Percentiles rank a stretch among this genome's conserved stretches.
These are phyloP conservation scores for Cyclocybe cylindracea DNA, from an alignment of 768 basidiomycete genomes.

Conservation along the genomic window DNA sequence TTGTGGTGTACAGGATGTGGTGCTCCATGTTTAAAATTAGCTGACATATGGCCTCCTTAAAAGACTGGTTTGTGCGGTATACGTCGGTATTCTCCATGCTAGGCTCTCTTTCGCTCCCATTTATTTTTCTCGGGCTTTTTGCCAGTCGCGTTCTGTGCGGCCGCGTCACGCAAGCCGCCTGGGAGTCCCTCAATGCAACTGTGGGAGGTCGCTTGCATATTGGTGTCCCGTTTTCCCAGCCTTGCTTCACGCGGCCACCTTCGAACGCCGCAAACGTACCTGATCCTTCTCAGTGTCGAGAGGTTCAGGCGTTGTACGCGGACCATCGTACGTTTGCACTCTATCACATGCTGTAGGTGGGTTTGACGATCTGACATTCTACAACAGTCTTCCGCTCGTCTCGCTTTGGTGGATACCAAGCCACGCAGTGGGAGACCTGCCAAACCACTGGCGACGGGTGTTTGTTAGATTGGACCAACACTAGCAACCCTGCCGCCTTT, in stretches of 20 bases:
- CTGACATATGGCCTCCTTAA: too few species aligned
- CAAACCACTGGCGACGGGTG: constrained; percentile 32
- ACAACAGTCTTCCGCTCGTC: constrained; percentile 14
- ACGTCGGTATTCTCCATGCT: too few species aligned
- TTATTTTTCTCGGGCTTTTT: too few species aligned
- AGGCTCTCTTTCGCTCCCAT: too few species aligned
- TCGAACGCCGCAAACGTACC: background rate
- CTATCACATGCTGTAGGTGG: background rate
- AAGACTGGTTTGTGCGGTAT: too few species aligned
- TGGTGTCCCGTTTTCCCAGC: constrained; percentile 10
- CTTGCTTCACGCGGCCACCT: constrained; percentile 11
- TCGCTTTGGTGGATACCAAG: constrained; percentile 17
- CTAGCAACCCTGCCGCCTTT: constrained; percentile 20
- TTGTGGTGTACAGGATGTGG: too few species aligned
- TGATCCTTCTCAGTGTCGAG: constrained; percentile 5
- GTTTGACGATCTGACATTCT: background rate
- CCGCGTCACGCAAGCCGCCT: background rate
- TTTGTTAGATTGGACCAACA: constrained; percentile 29
- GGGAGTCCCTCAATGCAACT: constrained; percentile 11
- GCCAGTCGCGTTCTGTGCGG: too few species aligned
- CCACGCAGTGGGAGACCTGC: constrained; percentile 43
- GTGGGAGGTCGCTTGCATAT: constrained; percentile 14
- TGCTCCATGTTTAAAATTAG: too few species aligned
- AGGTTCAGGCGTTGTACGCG: background rate
- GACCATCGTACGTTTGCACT: constrained; percentile 2